Evolutionary conservation across 2,329 filamentous ascomycete genomes (phyloP).

Genomic region (Colletotrichum eremochloae): DNA sequence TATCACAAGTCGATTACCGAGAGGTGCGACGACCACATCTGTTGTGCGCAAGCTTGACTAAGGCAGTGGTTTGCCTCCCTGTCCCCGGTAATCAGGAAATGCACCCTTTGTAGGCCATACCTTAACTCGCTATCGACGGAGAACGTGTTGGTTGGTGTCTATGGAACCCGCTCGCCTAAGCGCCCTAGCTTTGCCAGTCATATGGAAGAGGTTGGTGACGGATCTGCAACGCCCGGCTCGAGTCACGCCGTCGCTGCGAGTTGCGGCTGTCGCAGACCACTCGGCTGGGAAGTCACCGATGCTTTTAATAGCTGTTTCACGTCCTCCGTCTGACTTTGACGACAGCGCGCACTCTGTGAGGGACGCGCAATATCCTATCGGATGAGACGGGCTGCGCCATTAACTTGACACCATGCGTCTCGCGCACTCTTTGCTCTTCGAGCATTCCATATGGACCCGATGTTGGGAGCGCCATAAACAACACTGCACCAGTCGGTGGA

Average conservation of each 20-base stretch:
- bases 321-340: constrained; percentile 23
- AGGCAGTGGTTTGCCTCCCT: not conserved
- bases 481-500: constrained; percentile 10
- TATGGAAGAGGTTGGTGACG: constrained; percentile 26
- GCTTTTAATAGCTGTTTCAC: constrained; percentile 42
- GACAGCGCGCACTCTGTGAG: constrained; percentile 11
- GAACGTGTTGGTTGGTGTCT: not conserved
- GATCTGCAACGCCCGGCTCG: constrained; percentile 39
- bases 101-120: not conserved
- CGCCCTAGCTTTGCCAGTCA: constrained; percentile 3
- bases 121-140: not conserved
- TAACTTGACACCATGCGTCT: constrained; percentile 23
- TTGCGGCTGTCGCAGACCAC: constrained; percentile 32
- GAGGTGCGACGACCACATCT: constrained; percentile 13
- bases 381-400: constrained; percentile 35
- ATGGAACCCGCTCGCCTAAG: constrained; percentile 9
- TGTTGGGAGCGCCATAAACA: constrained; percentile 10
- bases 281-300: constrained; percentile 29
- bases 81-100: not conserved
- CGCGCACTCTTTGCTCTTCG: not conserved
- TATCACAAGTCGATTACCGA: constrained; percentile 9
- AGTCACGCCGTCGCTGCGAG: constrained; percentile 27
- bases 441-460: constrained; percentile 3
- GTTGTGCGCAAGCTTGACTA: not conserved
- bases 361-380: constrained; percentile 32